phyloP scores from a whole-genome alignment of 495 filamentous ascomycete species.

The Aspergillus ellipticus region DNA sequence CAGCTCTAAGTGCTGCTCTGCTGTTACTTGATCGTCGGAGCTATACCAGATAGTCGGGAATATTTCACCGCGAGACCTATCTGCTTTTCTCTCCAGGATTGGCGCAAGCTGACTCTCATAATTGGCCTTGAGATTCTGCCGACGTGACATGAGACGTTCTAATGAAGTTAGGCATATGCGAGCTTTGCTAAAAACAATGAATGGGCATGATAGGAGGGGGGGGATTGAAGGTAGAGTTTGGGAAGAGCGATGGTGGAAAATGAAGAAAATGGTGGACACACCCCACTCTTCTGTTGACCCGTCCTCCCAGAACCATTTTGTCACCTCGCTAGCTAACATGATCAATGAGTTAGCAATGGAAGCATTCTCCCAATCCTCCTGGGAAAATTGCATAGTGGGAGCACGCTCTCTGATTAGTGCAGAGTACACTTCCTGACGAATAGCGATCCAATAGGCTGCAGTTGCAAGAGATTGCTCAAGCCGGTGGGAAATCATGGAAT shows the following conservation, averaged over 20 bases:
- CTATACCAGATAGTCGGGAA: conserved; percentile 28
- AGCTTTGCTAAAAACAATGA: too few relatives aligned
- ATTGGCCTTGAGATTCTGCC: conserved; percentile 13
- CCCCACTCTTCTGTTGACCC: conserved; percentile 18
- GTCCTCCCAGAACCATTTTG: conserved; percentile 23
- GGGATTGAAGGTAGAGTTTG: too few relatives aligned
- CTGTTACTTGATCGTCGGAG: conserved; percentile 21
- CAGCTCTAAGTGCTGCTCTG: conserved; percentile 21
- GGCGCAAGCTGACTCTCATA: conserved; percentile 17
- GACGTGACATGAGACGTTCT: conserved; percentile 18
- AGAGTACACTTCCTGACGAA: conserved; percentile 27
- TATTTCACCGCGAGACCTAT: conserved; percentile 21
- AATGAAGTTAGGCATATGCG: too few relatives aligned
- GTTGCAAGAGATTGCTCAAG: conserved; percentile 18
- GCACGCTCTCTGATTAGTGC: conserved; percentile 18
- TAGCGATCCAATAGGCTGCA: conserved; percentile 26
- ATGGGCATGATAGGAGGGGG: too few relatives aligned
- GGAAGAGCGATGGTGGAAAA: neutral
- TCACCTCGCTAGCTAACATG: conserved; percentile 22
- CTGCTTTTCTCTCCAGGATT: conserved; percentile 18
- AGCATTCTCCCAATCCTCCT: conserved; percentile 10
- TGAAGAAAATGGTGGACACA: neutral
- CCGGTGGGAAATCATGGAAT: conserved; percentile 22
- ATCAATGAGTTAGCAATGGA: conserved; percentile 22
- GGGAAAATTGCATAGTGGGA: conserved; percentile 13